Evolutionary conservation across 495 filamentous ascomycete genomes (phyloP), one percentile per base, ranked within the genome.

Genomic region (Pseudoneurospora amorphoporcata): DNA sequence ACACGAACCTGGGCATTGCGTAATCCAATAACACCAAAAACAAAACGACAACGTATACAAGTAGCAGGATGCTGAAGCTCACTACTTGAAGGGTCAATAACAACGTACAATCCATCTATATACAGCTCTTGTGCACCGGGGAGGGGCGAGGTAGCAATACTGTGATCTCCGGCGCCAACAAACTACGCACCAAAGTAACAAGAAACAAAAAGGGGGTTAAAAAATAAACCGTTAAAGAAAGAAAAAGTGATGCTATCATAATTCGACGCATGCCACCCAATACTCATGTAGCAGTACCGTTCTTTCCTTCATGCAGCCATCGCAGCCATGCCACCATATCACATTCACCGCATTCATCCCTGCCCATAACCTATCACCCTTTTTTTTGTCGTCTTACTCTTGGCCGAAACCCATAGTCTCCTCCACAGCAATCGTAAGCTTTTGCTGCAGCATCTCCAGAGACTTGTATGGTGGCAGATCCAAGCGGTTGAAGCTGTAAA

Each of bases 371-470:
- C 7, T 8, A 17, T 65, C 53, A 7, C 14, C 35, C 47, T 16
- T 7, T 29, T 8, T 10, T 38, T 14, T 38, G 32, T 23, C 23
- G 43, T 16, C 42, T 75, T 85, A 99, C 85, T 99, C 95, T 84
- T 99, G 96, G 69, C 95, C 95, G 81, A 99, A 99, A 72, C 95
- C 95, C 86, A 99, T 92, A 10, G 95, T 99, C 85, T 99, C 95
- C 84, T 99, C 95, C 72, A 99, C 95, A 6, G 95, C 95, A 78
- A 95, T 95, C 38, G 93, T 94, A 79, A 99, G 82, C 83, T 98
- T 99, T 76, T 88, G 84, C 78, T 95, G 89, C 74, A 99, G 85
- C 75, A 88, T 87, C 39, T 98, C 94, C 76, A 94, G 87, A 9
- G 86, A 87, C 85, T 97, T 97, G 79, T 99, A 99, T 47, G 94